phyloP scores from a whole-genome alignment of 192 early-diverging fungal genomes.

The Borealophlyctis nickersoniae region DNA sequence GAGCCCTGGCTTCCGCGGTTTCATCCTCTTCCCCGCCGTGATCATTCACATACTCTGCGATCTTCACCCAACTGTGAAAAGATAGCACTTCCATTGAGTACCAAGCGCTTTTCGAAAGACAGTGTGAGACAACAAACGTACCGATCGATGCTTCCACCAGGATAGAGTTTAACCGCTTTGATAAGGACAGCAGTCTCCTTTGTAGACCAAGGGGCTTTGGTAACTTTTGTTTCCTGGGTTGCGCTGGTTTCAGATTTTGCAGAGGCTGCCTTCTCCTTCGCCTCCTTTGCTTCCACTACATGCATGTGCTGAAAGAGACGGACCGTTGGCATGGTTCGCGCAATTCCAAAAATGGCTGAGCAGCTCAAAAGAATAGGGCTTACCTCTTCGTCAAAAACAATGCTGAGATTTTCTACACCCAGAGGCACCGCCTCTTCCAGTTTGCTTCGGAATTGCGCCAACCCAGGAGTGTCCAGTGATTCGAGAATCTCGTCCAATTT shows the following conservation, averaged over 20 bases:
- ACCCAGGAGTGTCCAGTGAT: slow-evolving; percentile 29
- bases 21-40: slow-evolving; percentile 60
- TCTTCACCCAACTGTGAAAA: slow-evolving; percentile 77
- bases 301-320: slow-evolving; percentile 14
- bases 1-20: slow-evolving; percentile 15
- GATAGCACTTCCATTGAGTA: too few species aligned
- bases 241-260: neutral
- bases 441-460: slow-evolving; percentile 41
- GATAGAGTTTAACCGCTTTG: slow-evolving; percentile 78
- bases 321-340: too few species aligned
- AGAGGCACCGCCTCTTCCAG: slow-evolving; percentile 34
- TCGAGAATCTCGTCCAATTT: slow-evolving; percentile 78
- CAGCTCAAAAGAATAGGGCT: slow-evolving; percentile 10
- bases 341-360: neutral
- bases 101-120: too few species aligned
- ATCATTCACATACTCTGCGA: slow-evolving; percentile 71
- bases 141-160: slow-evolving; percentile 68
- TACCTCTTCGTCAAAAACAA: slow-evolving; percentile 39
- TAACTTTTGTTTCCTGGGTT: slow-evolving; percentile 9
- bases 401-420: slow-evolving; percentile 25
- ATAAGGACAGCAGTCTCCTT: slow-evolving; percentile 73
- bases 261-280: slow-evolving; percentile 12
- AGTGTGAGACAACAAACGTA: slow-evolving; percentile 11
- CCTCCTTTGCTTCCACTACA: slow-evolving; percentile 10
- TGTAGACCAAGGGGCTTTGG: slow-evolving; percentile 55